Percentiles rank a stretch among this genome's conserved stretches.
These are phyloP conservation scores for Hypholoma sublateritium DNA, from an alignment of 768 basidiomycete genomes.

Conservation along the genomic window DNA sequence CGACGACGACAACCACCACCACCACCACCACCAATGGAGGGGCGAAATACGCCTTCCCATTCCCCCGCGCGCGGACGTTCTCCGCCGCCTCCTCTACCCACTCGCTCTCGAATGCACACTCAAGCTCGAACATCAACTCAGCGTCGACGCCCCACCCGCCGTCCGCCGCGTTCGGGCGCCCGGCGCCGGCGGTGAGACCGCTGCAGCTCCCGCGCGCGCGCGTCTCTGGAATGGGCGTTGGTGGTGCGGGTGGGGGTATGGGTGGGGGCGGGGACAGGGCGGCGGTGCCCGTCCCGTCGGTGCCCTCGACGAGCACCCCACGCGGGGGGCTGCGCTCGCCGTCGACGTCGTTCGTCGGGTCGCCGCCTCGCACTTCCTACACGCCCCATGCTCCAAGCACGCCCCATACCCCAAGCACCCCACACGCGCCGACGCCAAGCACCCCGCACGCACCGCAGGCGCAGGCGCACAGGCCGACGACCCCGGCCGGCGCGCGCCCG, in stretches of 20 bases:
- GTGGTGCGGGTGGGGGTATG: background rate
- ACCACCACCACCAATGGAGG: no score
- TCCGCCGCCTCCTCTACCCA: conserved; percentile 15
- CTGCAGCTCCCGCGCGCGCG: conserved; percentile 30
- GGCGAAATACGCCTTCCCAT: conserved; percentile 19
- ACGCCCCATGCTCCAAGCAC: no score
- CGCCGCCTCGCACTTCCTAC: conserved; percentile 1
- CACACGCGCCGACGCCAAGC: no score
- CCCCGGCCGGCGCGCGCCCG: conserved; percentile 23
- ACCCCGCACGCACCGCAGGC: no score
- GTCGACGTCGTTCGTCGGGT: background rate
- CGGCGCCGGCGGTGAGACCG: conserved; percentile 24
- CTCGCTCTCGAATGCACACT: background rate
- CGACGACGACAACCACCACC: background rate
- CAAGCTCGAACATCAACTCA: conserved; percentile 2
- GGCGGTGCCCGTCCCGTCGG: conserved; percentile 31
- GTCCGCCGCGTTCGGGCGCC: conserved; percentile 9
- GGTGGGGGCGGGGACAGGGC: conserved; percentile 30
- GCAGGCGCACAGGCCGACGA: background rate
- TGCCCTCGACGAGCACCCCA: conserved; percentile 6
- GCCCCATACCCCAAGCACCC: no score
- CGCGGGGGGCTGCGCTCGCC: conserved; percentile 19
- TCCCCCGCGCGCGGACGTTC: conserved; percentile 25
- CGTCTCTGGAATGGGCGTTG: conserved; percentile 18
- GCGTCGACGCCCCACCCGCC: conserved; percentile 1